These are phyloP conservation scores for Astragalus glycyphyllos DNA, from an alignment of 306 rosid genomes.

Conservation along the genomic window DNA sequence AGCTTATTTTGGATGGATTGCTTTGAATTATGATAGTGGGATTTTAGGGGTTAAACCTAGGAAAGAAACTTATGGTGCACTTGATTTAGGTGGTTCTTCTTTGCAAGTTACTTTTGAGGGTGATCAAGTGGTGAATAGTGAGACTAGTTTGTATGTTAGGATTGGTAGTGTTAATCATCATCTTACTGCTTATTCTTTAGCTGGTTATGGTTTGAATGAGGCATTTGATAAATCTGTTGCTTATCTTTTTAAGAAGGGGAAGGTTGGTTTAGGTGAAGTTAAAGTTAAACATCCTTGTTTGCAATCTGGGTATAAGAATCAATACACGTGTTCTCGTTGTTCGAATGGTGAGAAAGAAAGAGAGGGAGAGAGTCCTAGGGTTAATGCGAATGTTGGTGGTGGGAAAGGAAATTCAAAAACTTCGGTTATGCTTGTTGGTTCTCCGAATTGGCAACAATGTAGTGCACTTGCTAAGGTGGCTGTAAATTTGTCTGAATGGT, in stretches of 20 bases:
- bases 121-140: constrained; percentile 52
- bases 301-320: constrained; percentile 76
- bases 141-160: constrained; percentile 73
- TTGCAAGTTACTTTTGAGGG: constrained; percentile 95
- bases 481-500: constrained; percentile 91
- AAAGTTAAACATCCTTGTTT: constrained; percentile 87
- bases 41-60: constrained; percentile 65
- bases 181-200: constrained; percentile 87
- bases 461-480: constrained; percentile 70
- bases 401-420: constrained; percentile 52
- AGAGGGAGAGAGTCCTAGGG: constrained; percentile 55
- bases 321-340: constrained; percentile 71
- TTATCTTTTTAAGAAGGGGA: constrained; percentile 58
- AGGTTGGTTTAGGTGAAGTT: constrained; percentile 47
- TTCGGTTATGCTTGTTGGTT: constrained; percentile 62
- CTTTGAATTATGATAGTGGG: constrained; percentile 74
- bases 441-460: constrained; percentile 85
- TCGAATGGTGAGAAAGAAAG: constrained; percentile 31
- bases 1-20: constrained; percentile 97
- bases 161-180: constrained; percentile 83
- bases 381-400: constrained; percentile 34
- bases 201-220: constrained; percentile 87
- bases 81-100: constrained; percentile 93
- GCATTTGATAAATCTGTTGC: constrained; percentile 90
- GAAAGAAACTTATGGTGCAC: constrained; percentile 77